phyloP scores from a whole-genome alignment of 257 asterid species.

The Solanum virginianum region DNA sequence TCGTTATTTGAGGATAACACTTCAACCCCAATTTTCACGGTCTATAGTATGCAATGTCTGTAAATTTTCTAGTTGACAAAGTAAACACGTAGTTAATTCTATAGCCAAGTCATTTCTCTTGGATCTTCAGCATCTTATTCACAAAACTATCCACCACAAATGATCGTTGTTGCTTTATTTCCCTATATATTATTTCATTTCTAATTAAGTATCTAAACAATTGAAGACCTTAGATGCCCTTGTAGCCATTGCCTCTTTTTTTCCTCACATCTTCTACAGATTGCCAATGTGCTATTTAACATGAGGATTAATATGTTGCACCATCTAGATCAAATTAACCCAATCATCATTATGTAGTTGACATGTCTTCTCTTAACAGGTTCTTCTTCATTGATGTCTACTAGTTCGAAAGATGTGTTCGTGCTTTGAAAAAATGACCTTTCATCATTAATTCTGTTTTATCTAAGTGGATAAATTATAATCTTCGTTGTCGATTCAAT shows the following conservation, averaged over 20 bases:
- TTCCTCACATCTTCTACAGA: neutral
- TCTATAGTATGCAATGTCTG: neutral
- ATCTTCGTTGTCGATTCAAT: neutral
- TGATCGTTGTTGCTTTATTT: neutral
- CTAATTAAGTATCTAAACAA: neutral
- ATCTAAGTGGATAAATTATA: neutral
- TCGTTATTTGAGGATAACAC: neutral
- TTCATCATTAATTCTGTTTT: neutral
- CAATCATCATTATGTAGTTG: neutral
- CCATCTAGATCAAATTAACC: neutral
- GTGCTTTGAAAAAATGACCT: neutral
- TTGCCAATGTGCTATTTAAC: neutral
- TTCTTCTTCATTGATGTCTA: too few relatives aligned
- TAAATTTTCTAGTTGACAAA: neutral
- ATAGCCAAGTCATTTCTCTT: neutral
- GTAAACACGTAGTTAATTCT: neutral
- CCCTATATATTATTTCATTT: neutral
- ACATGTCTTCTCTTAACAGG: neutral
- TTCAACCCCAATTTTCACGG: neutral
- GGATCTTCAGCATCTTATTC: neutral
- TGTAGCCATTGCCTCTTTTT: neutral
- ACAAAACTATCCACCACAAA: neutral
- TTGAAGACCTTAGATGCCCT: neutral
- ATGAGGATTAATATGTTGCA: neutral
- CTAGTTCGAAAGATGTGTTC: neutral